These are phyloP conservation scores for Neofusicoccum kwambonambiense DNA, from an alignment of 2,329 filamentous ascomycete genomes.

Conservation along the genomic window DNA sequence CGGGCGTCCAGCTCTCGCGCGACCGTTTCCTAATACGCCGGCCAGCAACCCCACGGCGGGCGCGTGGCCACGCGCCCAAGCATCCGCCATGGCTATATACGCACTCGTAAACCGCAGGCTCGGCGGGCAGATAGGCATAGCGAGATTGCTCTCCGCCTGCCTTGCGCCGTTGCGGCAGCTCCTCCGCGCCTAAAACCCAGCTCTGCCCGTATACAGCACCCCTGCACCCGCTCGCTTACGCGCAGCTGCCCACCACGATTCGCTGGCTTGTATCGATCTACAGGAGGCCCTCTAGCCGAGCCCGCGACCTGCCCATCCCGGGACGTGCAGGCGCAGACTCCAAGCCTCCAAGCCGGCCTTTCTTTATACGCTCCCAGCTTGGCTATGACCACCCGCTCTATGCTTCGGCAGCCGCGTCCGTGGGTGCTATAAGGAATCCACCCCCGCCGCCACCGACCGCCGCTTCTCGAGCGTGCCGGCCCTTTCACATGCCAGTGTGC, in stretches of 20 bases:
- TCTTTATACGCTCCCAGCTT: constrained; percentile 7
- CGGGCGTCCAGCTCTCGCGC: not conserved
- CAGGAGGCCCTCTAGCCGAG: constrained; percentile 6
- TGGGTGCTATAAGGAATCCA: constrained; percentile 1
- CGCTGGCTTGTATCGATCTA: not conserved
- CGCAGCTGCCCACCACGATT: not conserved
- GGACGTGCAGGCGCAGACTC: no score
- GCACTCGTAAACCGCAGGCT: not conserved
- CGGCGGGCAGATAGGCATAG: not conserved
- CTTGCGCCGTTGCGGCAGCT: not conserved
- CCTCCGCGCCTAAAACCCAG: no score
- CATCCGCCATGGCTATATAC: not conserved
- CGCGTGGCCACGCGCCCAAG: no score
- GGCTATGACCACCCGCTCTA: not conserved
- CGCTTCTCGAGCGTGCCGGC: not conserved
- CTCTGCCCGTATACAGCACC: not conserved
- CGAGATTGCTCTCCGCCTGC: constrained; percentile 2
- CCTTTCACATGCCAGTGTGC: not conserved
- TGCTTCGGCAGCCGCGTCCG: not conserved
- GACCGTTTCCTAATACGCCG: not conserved
- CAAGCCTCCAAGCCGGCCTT: not conserved
- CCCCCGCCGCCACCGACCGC: not conserved
- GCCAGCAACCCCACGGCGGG: not conserved
- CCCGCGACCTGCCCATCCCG: not conserved
- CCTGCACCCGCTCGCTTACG: not conserved